phyloP scores from a whole-genome alignment of 768 basidiomycete genomes.

The Psilocybe sp. region DNA sequence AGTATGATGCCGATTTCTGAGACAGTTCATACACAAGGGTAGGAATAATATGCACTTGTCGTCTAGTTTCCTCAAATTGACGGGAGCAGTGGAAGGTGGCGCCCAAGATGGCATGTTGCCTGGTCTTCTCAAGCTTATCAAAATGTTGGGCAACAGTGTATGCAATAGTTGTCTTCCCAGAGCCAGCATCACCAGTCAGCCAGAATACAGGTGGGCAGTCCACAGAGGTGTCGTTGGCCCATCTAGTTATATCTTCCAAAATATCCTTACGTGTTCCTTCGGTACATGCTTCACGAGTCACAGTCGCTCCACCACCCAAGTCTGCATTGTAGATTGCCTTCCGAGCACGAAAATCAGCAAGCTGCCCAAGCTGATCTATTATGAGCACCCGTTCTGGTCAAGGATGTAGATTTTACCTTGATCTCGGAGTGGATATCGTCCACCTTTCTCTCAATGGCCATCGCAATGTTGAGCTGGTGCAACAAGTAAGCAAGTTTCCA shows the following conservation, averaged over 20 bases:
- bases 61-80: not conserved
- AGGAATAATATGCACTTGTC: not conserved
- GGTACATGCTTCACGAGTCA: slow-evolving; percentile 3
- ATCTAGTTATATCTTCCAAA: not conserved
- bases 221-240: not conserved
- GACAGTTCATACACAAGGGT: not conserved
- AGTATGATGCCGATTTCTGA: not conserved
- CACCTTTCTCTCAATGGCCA: not conserved
- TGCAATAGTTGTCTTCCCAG: not conserved
- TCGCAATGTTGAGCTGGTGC: not conserved
- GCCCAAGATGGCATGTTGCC: not conserved
- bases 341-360: not conserved
- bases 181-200: slow-evolving; percentile 6
- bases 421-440: not conserved
- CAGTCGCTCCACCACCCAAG: not conserved
- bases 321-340: slow-evolving; percentile 5
- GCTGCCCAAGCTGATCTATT: not conserved
- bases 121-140: not conserved
- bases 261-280: not conserved
- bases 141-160: not conserved
- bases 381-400: not conserved
- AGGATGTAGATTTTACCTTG: too few species aligned
- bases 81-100: not conserved
- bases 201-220: slow-evolving; percentile 5
- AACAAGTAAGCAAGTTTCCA: not conserved